Evolutionary conservation across 2,329 filamentous ascomycete species (phyloP).

Genomic region (Penicillium freii): DNA sequence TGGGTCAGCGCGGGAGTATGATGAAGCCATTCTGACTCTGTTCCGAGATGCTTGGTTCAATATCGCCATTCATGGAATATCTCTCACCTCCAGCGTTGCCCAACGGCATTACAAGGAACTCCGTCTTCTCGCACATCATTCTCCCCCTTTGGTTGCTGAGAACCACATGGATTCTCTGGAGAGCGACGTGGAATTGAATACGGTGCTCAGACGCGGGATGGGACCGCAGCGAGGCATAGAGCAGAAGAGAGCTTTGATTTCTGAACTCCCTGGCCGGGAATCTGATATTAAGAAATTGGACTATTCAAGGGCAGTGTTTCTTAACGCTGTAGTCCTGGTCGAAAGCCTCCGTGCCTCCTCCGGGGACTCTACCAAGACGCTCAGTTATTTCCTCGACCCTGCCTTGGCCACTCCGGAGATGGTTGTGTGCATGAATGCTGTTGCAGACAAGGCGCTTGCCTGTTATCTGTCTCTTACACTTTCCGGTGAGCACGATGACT

Average conservation of each 20-base stretch:
- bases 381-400: slow-evolving; percentile 93
- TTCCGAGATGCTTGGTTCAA: slow-evolving; percentile 98
- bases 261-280: slow-evolving; percentile 72
- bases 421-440: slow-evolving; percentile 61
- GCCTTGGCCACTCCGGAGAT: slow-evolving; percentile 65
- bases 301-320: slow-evolving; percentile 87
- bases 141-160: slow-evolving; percentile 81
- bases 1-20: slow-evolving; percentile 39
- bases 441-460: slow-evolving; percentile 68
- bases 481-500: slow-evolving; percentile 67
- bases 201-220: slow-evolving; percentile 82
- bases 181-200: slow-evolving; percentile 95
- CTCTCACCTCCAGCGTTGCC: slow-evolving; percentile 68
- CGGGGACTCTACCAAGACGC: slow-evolving; percentile 84
- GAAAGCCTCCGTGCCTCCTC: slow-evolving; percentile 82
- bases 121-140: slow-evolving; percentile 79
- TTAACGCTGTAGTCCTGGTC: slow-evolving; percentile 85
- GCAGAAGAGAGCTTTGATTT: slow-evolving; percentile 75
- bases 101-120: slow-evolving; percentile 74
- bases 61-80: slow-evolving; percentile 90
- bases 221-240: slow-evolving; percentile 67
- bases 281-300: slow-evolving; percentile 76
- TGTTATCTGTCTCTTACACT: slow-evolving; percentile 76
- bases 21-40: slow-evolving; percentile 69
- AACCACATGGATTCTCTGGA: slow-evolving; percentile 86